A percentile compares a stretch with the other conserved stretches of the same genome.
phyloP scores from a whole-genome alignment of 2,329 filamentous ascomycete species.

The Alternaria solani region DNA sequence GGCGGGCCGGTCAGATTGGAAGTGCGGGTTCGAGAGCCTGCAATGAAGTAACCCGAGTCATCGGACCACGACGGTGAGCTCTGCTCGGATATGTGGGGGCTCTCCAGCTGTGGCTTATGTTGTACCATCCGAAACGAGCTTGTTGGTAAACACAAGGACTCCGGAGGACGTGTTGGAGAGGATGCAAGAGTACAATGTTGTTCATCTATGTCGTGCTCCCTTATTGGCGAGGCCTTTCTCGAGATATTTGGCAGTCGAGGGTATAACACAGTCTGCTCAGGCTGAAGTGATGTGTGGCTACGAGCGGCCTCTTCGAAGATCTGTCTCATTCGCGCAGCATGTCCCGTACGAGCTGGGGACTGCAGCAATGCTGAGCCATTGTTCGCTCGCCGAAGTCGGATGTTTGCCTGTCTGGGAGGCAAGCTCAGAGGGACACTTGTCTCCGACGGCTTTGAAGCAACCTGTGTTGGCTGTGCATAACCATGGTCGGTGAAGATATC shows the following conservation, averaged over 20 bases:
- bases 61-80: constrained; percentile 40
- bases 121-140: not conserved
- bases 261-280: constrained; percentile 16
- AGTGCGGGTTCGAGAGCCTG: not conserved
- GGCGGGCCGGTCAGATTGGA: constrained; percentile 3
- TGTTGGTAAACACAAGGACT: constrained; percentile 12
- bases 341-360: constrained; percentile 42
- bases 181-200: not conserved
- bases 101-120: not conserved
- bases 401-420: constrained; percentile 25
- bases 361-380: constrained; percentile 28
- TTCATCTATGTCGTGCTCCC: not conserved
- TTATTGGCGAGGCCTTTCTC: constrained; percentile 16
- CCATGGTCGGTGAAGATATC: not conserved
- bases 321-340: constrained; percentile 38
- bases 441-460: not conserved
- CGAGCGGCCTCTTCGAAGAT: constrained; percentile 36
- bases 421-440: not conserved
- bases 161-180: not conserved
- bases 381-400: constrained; percentile 34
- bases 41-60: constrained; percentile 35
- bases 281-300: constrained; percentile 1
- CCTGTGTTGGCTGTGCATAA: not conserved
- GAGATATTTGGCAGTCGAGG: constrained; percentile 39
- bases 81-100: constrained; percentile 8